These are phyloP conservation scores for Zymoseptoria tritici DNA, from an alignment of 2,329 filamentous ascomycete genomes.

Conservation along the genomic window DNA sequence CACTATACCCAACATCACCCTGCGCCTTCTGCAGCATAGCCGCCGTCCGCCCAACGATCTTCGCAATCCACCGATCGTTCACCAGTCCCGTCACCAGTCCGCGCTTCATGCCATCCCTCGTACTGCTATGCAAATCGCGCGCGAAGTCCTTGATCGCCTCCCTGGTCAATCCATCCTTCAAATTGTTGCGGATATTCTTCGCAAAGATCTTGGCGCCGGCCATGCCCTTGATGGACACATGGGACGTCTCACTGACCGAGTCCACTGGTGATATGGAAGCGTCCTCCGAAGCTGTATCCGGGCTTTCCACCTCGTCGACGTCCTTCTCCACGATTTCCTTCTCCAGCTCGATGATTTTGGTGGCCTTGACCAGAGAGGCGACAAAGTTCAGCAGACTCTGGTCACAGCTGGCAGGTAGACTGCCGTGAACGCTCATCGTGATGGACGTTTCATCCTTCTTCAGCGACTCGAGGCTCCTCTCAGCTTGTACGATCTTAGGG, in stretches of 20 bases:
- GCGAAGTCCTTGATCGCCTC: constrained; percentile 24
- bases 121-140: constrained; percentile 25
- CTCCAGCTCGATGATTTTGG: constrained; percentile 49
- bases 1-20: constrained; percentile 46
- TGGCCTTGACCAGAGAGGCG: constrained; percentile 50
- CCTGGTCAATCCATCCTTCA: constrained; percentile 20
- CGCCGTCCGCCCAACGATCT: constrained; percentile 45
- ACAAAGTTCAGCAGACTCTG: constrained; percentile 48
- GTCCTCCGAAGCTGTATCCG: constrained; percentile 1
- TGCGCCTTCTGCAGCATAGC: constrained; percentile 42
- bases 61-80: constrained; percentile 50
- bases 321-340: constrained; percentile 36
- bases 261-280: background rate
- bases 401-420: constrained; percentile 44
- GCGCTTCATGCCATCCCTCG: constrained; percentile 43
- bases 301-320: constrained; percentile 21
- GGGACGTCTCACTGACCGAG: background rate
- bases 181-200: constrained; percentile 22
- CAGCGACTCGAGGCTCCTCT: constrained; percentile 34
- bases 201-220: constrained; percentile 23
- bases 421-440: constrained; percentile 41
- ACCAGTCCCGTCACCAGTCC: constrained; percentile 40
- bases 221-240: constrained; percentile 5
- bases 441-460: constrained; percentile 44
- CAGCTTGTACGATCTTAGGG: constrained; percentile 36